Evolutionary conservation across 495 filamentous ascomycete genomes (phyloP).

Genomic region (Umbilicaria muhlenbergii): DNA sequence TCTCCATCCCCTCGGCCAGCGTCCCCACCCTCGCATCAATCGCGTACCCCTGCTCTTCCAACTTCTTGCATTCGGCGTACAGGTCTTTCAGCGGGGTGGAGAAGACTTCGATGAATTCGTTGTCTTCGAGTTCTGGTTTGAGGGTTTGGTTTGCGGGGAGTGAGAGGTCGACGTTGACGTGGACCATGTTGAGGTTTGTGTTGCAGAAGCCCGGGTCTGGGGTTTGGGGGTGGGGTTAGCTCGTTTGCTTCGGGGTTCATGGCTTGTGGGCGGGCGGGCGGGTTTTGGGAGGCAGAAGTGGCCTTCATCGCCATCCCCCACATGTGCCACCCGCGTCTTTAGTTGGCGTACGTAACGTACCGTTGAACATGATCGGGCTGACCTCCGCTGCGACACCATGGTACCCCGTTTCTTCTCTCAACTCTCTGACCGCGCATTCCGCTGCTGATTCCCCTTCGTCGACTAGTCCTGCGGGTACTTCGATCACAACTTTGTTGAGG

Average conservation of each 20-base stretch:
- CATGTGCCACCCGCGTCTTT: not conserved
- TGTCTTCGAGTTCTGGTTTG: slow-evolving; percentile 65
- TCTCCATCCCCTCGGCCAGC: slow-evolving; percentile 72
- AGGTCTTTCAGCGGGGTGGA: slow-evolving; percentile 48
- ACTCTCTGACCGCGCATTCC: slow-evolving; percentile 67
- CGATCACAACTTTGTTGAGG: slow-evolving; percentile 59
- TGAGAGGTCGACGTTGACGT: slow-evolving; percentile 63
- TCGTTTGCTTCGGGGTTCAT: too few species aligned
- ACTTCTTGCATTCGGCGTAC: slow-evolving; percentile 47
- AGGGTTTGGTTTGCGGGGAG: slow-evolving; percentile 53
- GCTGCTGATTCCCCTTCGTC: slow-evolving; percentile 70
- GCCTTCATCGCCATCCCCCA: too few species aligned
- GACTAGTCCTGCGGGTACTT: slow-evolving; percentile 74
- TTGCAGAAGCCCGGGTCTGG: slow-evolving; percentile 69
- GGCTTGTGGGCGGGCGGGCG: too few species aligned
- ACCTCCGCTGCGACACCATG: slow-evolving; percentile 50
- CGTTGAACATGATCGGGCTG: slow-evolving; percentile 75
- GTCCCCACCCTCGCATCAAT: slow-evolving; percentile 78
- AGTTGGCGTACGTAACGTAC: slow-evolving; percentile 30
- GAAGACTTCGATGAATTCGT: slow-evolving; percentile 84
- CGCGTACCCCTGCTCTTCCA: slow-evolving; percentile 63
- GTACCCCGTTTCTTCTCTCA: slow-evolving; percentile 92
- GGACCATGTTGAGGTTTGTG: slow-evolving; percentile 72
- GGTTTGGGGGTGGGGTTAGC: not conserved
- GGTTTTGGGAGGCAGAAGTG: too few species aligned